Percentiles rank a stretch among this genome's conserved stretches.
Conservation (phyloP, 371 early-diverging fungal species). For the Neoconidiobolus thromboides region DNA sequence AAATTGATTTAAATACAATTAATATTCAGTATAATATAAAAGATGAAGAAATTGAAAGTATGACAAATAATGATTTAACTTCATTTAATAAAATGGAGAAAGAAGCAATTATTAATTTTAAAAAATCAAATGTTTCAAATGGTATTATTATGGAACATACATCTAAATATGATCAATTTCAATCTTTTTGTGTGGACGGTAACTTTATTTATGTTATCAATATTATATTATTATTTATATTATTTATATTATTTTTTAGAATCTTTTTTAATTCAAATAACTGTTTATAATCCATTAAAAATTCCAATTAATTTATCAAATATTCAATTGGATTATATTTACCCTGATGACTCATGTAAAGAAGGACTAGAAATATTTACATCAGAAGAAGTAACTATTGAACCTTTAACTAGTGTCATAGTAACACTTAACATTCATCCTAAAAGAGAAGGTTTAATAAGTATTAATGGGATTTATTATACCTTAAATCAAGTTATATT, state of each 20-base stretch:
- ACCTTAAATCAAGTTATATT: slow-evolving; percentile 56
- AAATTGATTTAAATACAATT: neutral
- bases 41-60: neutral
- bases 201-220: too few species aligned
- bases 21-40: neutral
- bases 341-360: neutral
- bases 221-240: neutral
- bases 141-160: neutral
- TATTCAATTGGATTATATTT: slow-evolving; percentile 1
- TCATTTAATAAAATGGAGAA: neutral
- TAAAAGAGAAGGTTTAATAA: slow-evolving; percentile 47
- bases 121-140: neutral
- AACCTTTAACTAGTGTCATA: neutral
- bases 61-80: neutral
- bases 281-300: slow-evolving; percentile 15
- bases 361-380: too few species aligned
- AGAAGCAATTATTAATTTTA: neutral
- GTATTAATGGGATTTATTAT: slow-evolving; percentile 54
- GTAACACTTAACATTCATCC: slow-evolving; percentile 51
- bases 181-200: neutral
- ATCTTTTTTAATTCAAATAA: slow-evolving; percentile 11
- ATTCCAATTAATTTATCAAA: slow-evolving; percentile 14
- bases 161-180: neutral
- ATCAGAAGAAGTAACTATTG: neutral
- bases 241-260: slow-evolving; percentile 8